These are phyloP conservation scores for Insectozyma bohioensis DNA, from an alignment of 1,139 yeast species.

Conservation along the genomic window DNA sequence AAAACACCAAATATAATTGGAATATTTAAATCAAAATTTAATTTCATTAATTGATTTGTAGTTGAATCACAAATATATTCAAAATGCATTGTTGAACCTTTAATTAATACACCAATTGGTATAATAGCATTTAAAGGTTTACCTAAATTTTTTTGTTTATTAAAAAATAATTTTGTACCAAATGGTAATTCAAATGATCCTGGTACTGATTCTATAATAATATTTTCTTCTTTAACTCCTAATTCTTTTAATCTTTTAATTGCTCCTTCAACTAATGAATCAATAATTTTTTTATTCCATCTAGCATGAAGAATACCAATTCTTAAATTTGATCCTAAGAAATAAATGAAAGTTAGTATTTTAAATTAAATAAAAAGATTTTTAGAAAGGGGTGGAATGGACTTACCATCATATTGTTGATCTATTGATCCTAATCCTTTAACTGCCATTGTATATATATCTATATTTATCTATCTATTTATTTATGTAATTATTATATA, in stretches of 20 bases:
- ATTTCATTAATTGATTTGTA: slow-evolving; percentile 79
- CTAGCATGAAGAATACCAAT: slow-evolving; percentile 93
- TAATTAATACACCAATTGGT: slow-evolving; percentile 91
- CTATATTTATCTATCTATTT: too few relatives aligned
- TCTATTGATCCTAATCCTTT: slow-evolving; percentile 79
- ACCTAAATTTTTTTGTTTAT: slow-evolving; percentile 43
- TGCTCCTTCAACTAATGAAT: slow-evolving; percentile 80
- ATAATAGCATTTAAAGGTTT: slow-evolving; percentile 78
- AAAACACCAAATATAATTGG: slow-evolving; percentile 93
- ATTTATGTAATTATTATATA: too few relatives aligned
- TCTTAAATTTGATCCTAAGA: slow-evolving; percentile 54
- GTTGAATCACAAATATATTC: slow-evolving; percentile 94
- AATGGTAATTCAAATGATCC: slow-evolving; percentile 93
- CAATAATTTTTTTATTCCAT: slow-evolving; percentile 82
- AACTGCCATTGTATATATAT: slow-evolving; percentile 81
- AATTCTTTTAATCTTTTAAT: slow-evolving; percentile 54
- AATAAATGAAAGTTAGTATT: slow-evolving; percentile 5
- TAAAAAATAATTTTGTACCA: slow-evolving; percentile 60
- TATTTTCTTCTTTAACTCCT: slow-evolving; percentile 76
- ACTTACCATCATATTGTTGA: slow-evolving; percentile 63
- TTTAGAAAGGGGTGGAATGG: not conserved
- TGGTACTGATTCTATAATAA: slow-evolving; percentile 81
- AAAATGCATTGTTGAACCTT: slow-evolving; percentile 97
- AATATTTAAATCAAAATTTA: slow-evolving; percentile 66
- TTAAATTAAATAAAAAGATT: not conserved